Evolutionary conservation across 169 alveolate species (phyloP), one percentile per base, ranked within the genome.

Genomic region (Cryptosporidium andersoni): DNA sequence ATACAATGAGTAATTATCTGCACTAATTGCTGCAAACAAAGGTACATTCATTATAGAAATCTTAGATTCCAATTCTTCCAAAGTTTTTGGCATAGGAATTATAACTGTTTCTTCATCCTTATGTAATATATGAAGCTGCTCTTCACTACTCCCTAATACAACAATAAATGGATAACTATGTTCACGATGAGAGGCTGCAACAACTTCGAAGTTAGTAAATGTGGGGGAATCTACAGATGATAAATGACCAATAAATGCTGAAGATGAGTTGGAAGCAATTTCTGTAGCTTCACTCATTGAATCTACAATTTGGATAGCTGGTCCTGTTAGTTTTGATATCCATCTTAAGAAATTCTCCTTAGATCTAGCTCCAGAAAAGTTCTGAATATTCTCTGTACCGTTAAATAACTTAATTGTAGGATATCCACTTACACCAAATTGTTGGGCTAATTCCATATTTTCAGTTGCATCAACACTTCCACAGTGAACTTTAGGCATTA

Each of bases 401-500:
- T 39, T 74, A 88, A 93, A 93, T 93, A 92, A 93, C 80, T 90
- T 89, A 25, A 93, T 81, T 51, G 95, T 95, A 51, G 97, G 97
- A 90, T 82, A 95, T 64, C 96, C 96, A 51, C 81, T 68, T 37
- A 95, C 89, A 37, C 88, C 94, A 89, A 80, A 93, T 88, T 89
- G 93, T 48, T 88, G 88, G 8, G 94, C 91, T 52, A 90, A 88
- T 49, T 88, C 88, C 49, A 64, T 89, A 68, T 92, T 60, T 48
- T 60, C 93, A 45, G 96, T 91, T 45, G 96, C 96, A 88, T 95
- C 97, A 42, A 93, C 92, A 81, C 94, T 92, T 36, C 96, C 97
- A 12, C 94, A 65, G 16, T 53, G 53, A 58, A 91, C 90, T 14
- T 90, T 88, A 56, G 94, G 91, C 37, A 82, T 74, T 14, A 81